phyloP scores from a whole-genome alignment of 2,329 filamentous ascomycete genomes.

The Talaromyces sp. region DNA sequence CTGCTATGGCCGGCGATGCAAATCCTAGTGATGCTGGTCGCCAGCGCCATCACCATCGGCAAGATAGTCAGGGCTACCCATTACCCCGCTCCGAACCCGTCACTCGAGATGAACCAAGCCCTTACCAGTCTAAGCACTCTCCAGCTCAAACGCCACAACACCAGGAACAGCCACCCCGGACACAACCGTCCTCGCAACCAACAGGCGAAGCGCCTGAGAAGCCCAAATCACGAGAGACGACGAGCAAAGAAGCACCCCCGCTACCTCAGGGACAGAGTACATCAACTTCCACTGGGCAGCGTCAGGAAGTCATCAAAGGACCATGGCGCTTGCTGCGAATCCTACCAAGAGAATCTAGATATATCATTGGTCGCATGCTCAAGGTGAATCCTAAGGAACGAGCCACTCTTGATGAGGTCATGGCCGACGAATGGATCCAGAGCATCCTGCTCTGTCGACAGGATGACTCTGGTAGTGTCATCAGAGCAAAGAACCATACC shows the following conservation, averaged over 20 bases:
- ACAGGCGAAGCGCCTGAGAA: slow-evolving; percentile 14
- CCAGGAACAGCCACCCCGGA: background rate
- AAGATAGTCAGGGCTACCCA: slow-evolving; percentile 2
- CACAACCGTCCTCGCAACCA: slow-evolving; percentile 8
- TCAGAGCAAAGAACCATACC: slow-evolving; percentile 68
- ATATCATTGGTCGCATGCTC: slow-evolving; percentile 89
- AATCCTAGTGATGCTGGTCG: slow-evolving; percentile 9
- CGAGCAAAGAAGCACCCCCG: slow-evolving; percentile 35
- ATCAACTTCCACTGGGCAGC: slow-evolving; percentile 21
- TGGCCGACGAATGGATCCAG: slow-evolving; percentile 85
- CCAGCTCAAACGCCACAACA: slow-evolving; percentile 7
- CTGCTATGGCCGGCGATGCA: slow-evolving; percentile 19
- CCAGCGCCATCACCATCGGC: slow-evolving; percentile 10
- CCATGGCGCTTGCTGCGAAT: slow-evolving; percentile 86
- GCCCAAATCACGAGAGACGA: slow-evolving; percentile 26
- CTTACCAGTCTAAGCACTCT: background rate
- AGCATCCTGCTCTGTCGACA: slow-evolving; percentile 77
- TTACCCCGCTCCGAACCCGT: slow-evolving; percentile 12
- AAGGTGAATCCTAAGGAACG: slow-evolving; percentile 78
- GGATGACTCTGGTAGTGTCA: slow-evolving; percentile 65
- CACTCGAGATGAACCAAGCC: slow-evolving; percentile 16
- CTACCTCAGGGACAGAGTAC: slow-evolving; percentile 21
- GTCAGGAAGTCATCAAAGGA: slow-evolving; percentile 76
- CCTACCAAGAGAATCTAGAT: slow-evolving; percentile 79
- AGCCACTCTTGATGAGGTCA: slow-evolving; percentile 77